phyloP scores from a whole-genome alignment of 768 basidiomycete species.

The Cystoderma amianthinum region DNA sequence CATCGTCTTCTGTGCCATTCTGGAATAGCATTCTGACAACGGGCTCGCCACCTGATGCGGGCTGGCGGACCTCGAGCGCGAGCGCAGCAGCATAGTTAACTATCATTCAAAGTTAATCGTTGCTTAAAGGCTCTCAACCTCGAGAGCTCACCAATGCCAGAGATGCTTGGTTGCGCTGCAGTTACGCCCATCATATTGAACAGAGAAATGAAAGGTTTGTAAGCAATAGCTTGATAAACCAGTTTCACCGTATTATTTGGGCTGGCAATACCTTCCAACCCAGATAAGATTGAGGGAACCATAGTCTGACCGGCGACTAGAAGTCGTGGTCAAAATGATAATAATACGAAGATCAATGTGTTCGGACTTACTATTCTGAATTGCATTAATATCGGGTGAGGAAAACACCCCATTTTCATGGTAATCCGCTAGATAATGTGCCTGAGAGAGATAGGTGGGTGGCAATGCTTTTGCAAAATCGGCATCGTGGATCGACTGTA shows the following conservation, averaged over 20 bases:
- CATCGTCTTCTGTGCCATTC: slow-evolving; percentile 47
- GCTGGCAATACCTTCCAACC: slow-evolving; percentile 45
- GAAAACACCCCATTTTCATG: slow-evolving; percentile 70
- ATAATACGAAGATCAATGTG: background rate
- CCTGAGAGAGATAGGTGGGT: slow-evolving; percentile 41
- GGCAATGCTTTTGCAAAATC: slow-evolving; percentile 44
- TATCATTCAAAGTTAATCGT: slow-evolving; percentile 12
- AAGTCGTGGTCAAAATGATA: background rate
- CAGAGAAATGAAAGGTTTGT: slow-evolving; percentile 73
- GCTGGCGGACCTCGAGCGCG: slow-evolving; percentile 52
- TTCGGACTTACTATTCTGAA: slow-evolving; percentile 64
- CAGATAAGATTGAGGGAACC: slow-evolving; percentile 50
- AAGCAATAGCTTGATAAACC: slow-evolving; percentile 53
- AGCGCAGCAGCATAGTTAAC: slow-evolving; percentile 58
- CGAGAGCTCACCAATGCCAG: slow-evolving; percentile 45
- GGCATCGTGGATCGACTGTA: slow-evolving; percentile 59
- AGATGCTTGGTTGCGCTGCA: slow-evolving; percentile 40
- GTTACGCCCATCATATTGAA: slow-evolving; percentile 71
- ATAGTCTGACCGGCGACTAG: slow-evolving; percentile 65
- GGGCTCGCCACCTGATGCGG: slow-evolving; percentile 35
- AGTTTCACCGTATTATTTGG: slow-evolving; percentile 47
- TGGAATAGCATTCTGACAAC: slow-evolving; percentile 62
- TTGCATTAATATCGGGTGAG: slow-evolving; percentile 39
- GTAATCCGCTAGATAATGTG: slow-evolving; percentile 59
- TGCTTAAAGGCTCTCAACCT: background rate